Percentiles rank a stretch among this genome's conserved stretches.
Conservation (phyloP, 108 stramenopile species). For the Cyclotella atomus region DNA sequence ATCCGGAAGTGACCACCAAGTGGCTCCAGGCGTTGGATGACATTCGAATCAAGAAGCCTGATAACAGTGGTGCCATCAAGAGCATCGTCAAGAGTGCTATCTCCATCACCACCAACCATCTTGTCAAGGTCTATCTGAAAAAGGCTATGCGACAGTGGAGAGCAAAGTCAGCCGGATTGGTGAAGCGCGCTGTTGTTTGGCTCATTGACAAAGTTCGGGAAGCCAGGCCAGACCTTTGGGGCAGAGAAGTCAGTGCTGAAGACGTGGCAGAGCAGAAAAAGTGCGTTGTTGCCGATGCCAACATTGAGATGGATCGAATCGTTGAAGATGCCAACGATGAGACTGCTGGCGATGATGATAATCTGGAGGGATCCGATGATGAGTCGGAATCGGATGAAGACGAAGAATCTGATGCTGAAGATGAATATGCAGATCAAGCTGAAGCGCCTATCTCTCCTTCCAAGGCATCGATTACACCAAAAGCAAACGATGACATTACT, state of each 20-base stretch:
- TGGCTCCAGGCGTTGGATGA: constrained; percentile 79
- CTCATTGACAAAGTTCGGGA: constrained; percentile 71
- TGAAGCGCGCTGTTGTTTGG: constrained; percentile 81
- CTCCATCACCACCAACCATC: constrained; percentile 63
- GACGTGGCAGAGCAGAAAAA: constrained; percentile 60
- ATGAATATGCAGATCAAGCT: constrained; percentile 49
- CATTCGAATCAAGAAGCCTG: constrained; percentile 56
- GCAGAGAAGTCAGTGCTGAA: constrained; percentile 38
- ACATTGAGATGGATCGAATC: constrained; percentile 70
- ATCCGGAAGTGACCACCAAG: constrained; percentile 72
- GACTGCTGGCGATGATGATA: constrained; percentile 60
- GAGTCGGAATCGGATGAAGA: constrained; percentile 72
- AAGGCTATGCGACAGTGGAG: constrained; percentile 74
- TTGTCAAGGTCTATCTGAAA: constrained; percentile 73
- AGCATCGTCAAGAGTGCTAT: constrained; percentile 65
- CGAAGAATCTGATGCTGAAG: constrained; percentile 50
- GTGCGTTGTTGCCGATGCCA: constrained; percentile 73
- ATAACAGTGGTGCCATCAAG: constrained; percentile 53
- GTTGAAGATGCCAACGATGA: constrained; percentile 62
- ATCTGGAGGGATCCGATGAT: constrained; percentile 66
- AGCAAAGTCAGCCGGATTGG: constrained; percentile 62
- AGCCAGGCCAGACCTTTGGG: constrained; percentile 77
- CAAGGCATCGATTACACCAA: constrained; percentile 25
- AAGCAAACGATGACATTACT: constrained; percentile 64
- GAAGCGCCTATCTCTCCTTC: constrained; percentile 30